Evolutionary conservation across 164 flowering plant species (phyloP).

Genomic region (Vitis riparia): DNA sequence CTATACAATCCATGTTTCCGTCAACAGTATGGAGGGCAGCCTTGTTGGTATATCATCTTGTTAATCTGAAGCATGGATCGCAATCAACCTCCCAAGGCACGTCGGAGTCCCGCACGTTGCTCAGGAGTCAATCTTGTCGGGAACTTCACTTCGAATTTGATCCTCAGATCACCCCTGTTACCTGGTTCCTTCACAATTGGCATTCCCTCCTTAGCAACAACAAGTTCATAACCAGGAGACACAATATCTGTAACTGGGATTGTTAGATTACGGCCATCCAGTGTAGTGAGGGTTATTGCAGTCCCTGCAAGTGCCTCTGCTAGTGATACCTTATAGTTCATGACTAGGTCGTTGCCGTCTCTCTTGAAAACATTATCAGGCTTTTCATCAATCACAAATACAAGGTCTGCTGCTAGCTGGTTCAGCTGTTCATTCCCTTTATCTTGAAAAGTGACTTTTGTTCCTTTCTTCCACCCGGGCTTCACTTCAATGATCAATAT

Average conservation of each 20-base stretch:
- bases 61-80: background rate
- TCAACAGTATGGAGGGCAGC: background rate
- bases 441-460: constrained; percentile 66
- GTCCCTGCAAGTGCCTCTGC: constrained; percentile 64
- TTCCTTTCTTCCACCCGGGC: constrained; percentile 81
- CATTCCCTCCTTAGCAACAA: constrained; percentile 57
- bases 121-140: constrained; percentile 51
- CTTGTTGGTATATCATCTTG: background rate
- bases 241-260: constrained; percentile 51
- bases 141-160: constrained; percentile 59
- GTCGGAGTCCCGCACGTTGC: constrained; percentile 49
- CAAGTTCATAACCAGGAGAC: constrained; percentile 56
- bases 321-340: constrained; percentile 37
- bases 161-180: constrained; percentile 49
- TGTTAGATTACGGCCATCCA: constrained; percentile 47
- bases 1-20: no score
- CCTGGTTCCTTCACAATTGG: constrained; percentile 56
- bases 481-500: constrained; percentile 60
- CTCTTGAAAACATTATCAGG: constrained; percentile 51
- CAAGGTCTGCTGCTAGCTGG: constrained; percentile 68
- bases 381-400: constrained; percentile 66
- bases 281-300: constrained; percentile 42
- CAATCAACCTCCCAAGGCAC: constrained; percentile 40
- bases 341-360: constrained; percentile 58
- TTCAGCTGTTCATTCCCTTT: constrained; percentile 64